These are phyloP conservation scores for Henckelia pumila DNA, from an alignment of 257 asterid genomes.

Conservation along the genomic window DNA sequence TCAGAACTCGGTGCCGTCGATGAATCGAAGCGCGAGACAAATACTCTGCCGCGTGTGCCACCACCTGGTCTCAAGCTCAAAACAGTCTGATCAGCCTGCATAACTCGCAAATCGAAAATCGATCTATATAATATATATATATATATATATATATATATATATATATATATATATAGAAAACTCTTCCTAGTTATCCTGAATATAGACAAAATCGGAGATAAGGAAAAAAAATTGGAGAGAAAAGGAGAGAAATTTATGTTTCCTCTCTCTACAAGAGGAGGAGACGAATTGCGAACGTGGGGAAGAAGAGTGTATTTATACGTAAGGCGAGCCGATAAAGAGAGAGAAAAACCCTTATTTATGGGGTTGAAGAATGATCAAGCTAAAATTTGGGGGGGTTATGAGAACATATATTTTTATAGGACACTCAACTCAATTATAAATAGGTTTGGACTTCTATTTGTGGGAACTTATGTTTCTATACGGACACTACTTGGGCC, in stretches of 20 bases:
- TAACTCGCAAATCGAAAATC: conserved; percentile 20
- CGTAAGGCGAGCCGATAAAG: background rate
- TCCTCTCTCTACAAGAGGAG: background rate
- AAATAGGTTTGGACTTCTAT: background rate
- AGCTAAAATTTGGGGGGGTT: background rate
- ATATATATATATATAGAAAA: no score
- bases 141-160: no score
- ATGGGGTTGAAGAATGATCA: background rate
- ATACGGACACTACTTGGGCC: no score
- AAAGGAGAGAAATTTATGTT: background rate
- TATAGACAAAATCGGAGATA: background rate
- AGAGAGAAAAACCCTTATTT: background rate
- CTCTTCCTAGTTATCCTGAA: background rate
- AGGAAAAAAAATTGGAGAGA: background rate
- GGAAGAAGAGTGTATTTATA: background rate
- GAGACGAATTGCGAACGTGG: background rate
- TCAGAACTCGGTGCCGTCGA: conserved; percentile 8
- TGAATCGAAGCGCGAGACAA: conserved; percentile 22
- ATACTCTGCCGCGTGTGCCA: conserved; percentile 17
- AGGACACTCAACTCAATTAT: no score
- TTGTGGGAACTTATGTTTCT: no score
- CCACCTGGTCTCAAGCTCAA: conserved; percentile 29
- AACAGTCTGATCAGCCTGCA: conserved; percentile 24
- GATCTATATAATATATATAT: no score
- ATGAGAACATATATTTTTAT: no score